Evolutionary conservation across 163 green algal species (phyloP).

Genomic region (Scenedesmus sp.): DNA sequence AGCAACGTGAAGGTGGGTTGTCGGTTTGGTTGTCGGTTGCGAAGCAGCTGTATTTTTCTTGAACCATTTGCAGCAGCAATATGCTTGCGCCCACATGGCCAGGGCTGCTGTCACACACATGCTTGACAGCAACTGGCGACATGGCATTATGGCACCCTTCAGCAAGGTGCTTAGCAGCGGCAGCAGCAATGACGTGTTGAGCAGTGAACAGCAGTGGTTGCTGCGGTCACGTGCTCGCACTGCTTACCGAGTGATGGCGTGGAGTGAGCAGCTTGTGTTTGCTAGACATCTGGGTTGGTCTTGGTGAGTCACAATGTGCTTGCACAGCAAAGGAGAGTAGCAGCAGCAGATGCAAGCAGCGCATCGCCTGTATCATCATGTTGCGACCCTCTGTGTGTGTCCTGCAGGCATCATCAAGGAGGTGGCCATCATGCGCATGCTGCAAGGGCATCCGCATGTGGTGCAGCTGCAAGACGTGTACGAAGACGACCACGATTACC

Average conservation of each 20-base stretch:
- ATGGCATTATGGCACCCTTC: not conserved
- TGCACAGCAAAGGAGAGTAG: not conserved
- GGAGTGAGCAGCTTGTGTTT: not conserved
- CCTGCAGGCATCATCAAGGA: slow-evolving; percentile 73
- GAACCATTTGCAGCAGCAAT: not conserved
- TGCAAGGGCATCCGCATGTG: slow-evolving; percentile 78
- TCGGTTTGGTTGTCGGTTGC: not conserved
- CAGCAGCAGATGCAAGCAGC: not conserved
- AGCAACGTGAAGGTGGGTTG: slow-evolving; percentile 70
- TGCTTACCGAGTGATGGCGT: not conserved
- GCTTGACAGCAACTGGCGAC: not conserved
- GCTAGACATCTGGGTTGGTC: too few relatives aligned
- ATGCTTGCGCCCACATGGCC: not conserved
- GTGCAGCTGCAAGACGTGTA: slow-evolving; percentile 82
- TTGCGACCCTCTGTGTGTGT: not conserved
- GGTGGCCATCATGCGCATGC: slow-evolving; percentile 78
- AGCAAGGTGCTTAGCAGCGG: not conserved
- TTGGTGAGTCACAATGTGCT: not conserved
- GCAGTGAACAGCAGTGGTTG: not conserved
- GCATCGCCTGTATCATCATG: not conserved
- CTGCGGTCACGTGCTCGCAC: not conserved
- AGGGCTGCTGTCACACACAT: not conserved
- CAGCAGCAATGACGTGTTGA: not conserved
- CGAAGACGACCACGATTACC: slow-evolving; percentile 79
- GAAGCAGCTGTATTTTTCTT: not conserved